These are phyloP conservation scores for Actinidia polygama DNA, from an alignment of 179 eudicot genomes.

Conservation along the genomic window DNA sequence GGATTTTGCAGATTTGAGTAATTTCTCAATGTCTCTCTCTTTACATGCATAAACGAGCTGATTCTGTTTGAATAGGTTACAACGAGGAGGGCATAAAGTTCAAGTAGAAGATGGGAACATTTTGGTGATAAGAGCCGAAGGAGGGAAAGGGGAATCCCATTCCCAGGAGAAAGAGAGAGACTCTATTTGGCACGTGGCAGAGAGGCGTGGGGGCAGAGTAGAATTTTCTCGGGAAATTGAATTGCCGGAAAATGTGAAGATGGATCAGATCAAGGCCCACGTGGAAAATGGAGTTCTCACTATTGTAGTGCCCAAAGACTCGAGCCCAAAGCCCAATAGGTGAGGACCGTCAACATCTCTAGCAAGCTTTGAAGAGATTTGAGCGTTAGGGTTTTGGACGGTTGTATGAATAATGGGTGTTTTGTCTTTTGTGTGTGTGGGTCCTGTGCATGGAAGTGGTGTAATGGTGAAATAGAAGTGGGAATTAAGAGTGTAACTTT, in stretches of 20 bases:
- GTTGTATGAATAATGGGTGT: no score
- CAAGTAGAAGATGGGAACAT: conserved; percentile 80
- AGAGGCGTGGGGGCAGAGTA: conserved; percentile 41
- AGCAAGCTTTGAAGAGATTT: conserved; percentile 39
- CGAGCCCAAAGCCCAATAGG: conserved; percentile 54
- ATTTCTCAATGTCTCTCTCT: no score
- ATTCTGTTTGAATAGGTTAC: not conserved
- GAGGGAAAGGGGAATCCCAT: conserved; percentile 42
- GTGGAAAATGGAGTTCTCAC: conserved; percentile 81
- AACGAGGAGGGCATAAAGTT: conserved; percentile 66
- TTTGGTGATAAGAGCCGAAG: conserved; percentile 63
- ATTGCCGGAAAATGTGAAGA: conserved; percentile 68
- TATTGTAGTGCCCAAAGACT: conserved; percentile 65
- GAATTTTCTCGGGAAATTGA: conserved; percentile 65
- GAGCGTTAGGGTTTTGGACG: no score
- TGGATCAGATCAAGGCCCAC: conserved; percentile 81
- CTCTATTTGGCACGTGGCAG: conserved; percentile 65
- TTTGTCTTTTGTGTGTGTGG: no score
- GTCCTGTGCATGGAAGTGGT: no score
- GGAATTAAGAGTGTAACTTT: no score
- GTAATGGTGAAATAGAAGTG: no score
- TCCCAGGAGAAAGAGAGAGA: conserved; percentile 38
- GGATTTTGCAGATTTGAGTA: no score
- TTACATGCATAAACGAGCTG: no score
- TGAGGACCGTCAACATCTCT: conserved; percentile 58